Conservation (phyloP, 768 basidiomycete species). For the Mrakia hoshinonis region DNA sequence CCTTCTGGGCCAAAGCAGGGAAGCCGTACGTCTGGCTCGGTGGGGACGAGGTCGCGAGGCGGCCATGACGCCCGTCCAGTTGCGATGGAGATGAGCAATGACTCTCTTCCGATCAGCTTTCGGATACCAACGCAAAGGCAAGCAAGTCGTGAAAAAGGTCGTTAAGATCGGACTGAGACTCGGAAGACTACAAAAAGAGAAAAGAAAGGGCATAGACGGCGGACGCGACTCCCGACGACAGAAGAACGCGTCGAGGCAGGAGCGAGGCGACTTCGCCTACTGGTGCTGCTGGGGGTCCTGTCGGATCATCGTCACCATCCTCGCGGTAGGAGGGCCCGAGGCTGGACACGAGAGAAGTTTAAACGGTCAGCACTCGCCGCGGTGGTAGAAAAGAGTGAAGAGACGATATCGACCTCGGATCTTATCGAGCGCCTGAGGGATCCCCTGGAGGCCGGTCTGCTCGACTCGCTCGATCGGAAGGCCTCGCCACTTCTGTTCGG, state of each 20-base stretch:
- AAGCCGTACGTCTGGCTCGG: background rate
- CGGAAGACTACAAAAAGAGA: conserved; percentile 4
- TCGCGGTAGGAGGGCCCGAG: too few species aligned
- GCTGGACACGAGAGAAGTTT: too few species aligned
- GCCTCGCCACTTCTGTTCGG: background rate
- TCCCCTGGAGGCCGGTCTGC: background rate
- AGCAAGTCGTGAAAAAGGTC: background rate
- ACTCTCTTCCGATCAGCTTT: too few species aligned
- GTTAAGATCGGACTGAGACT: background rate
- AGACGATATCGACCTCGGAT: background rate
- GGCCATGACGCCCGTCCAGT: background rate
- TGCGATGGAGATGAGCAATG: background rate
- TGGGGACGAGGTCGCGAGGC: background rate
- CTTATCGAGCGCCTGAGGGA: background rate
- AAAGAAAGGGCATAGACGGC: background rate
- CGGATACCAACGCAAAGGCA: too few species aligned
- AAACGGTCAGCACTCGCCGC: too few species aligned
- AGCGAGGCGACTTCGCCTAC: too few species aligned
- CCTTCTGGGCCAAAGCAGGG: background rate
- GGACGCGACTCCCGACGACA: too few species aligned
- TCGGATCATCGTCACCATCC: background rate
- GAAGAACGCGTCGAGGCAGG: too few species aligned
- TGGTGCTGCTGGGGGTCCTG: background rate
- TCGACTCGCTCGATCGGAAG: background rate
- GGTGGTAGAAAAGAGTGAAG: too few species aligned